Percentiles rank a stretch among this genome's conserved stretches.
phyloP scores from a whole-genome alignment of 2,329 filamentous ascomycete genomes.

The Arthroderma sp. region DNA sequence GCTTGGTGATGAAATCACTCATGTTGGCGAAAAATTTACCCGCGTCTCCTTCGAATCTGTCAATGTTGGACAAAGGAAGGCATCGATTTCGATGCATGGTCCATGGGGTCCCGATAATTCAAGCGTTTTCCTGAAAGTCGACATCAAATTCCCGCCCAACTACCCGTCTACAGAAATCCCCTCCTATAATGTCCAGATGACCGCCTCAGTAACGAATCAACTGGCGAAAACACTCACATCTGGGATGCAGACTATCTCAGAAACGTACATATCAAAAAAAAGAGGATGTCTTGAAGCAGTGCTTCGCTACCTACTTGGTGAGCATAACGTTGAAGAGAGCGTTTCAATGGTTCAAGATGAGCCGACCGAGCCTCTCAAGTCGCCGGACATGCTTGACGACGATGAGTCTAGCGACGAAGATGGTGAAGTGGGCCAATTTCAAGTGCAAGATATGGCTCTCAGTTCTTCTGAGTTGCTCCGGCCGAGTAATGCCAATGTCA shows the following conservation, averaged over 20 bases:
- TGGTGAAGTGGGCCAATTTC: constrained; percentile 39
- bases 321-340: constrained; percentile 45
- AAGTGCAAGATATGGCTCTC: constrained; percentile 33
- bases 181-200: constrained; percentile 43
- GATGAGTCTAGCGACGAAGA: constrained; percentile 80
- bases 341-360: constrained; percentile 41
- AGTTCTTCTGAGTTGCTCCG: constrained; percentile 40
- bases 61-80: constrained; percentile 40
- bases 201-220: constrained; percentile 41
- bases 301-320: constrained; percentile 48
- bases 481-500: constrained; percentile 47
- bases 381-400: constrained; percentile 37
- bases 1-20: constrained; percentile 47
- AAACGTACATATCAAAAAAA: constrained; percentile 37
- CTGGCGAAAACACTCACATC: constrained; percentile 36
- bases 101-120: constrained; percentile 44
- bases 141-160: constrained; percentile 44
- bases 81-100: constrained; percentile 45
- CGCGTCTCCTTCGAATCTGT: constrained; percentile 48
- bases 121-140: constrained; percentile 43
- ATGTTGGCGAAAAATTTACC: constrained; percentile 47
- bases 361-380: constrained; percentile 37
- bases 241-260: constrained; percentile 42
- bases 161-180: constrained; percentile 42
- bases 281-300: constrained; percentile 48